phyloP scores from a whole-genome alignment of 208 protist species.

The Leishmania tarentolae region DNA sequence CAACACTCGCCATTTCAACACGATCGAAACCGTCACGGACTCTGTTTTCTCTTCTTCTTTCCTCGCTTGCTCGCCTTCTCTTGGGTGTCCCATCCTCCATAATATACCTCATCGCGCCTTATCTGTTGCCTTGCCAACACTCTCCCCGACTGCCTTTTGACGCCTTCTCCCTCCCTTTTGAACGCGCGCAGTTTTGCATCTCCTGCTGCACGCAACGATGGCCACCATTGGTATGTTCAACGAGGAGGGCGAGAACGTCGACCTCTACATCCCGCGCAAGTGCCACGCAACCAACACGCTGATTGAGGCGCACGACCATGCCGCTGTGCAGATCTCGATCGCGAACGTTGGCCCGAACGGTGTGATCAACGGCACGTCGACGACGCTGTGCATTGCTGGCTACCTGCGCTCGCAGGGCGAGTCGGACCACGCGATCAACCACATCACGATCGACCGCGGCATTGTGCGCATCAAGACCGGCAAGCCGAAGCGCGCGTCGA shows the following conservation, averaged over 20 bases:
- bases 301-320: conserved; percentile 95
- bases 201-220: conserved; percentile 43
- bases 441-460: conserved; percentile 85
- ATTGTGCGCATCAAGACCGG: conserved; percentile 88
- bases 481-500: conserved; percentile 75
- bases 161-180: background rate
- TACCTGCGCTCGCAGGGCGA: conserved; percentile 94
- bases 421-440: conserved; percentile 95
- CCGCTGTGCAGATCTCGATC: conserved; percentile 96
- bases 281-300: conserved; percentile 96
- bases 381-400: conserved; percentile 94
- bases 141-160: background rate
- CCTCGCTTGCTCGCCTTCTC: background rate
- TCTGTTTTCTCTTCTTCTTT: too few species aligned
- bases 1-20: too few species aligned
- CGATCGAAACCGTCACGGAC: too few species aligned
- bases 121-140: background rate
- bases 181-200: background rate
- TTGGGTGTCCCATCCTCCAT: background rate
- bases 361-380: conserved; percentile 91
- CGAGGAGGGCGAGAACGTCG: conserved; percentile 92
- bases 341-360: conserved; percentile 93
- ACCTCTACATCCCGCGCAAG: conserved; percentile 97
- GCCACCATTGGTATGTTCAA: conserved; percentile 91
- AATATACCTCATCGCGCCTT: background rate